Conservation (phyloP, 1,139 yeast species). For the Candida glucosophila region DNA sequence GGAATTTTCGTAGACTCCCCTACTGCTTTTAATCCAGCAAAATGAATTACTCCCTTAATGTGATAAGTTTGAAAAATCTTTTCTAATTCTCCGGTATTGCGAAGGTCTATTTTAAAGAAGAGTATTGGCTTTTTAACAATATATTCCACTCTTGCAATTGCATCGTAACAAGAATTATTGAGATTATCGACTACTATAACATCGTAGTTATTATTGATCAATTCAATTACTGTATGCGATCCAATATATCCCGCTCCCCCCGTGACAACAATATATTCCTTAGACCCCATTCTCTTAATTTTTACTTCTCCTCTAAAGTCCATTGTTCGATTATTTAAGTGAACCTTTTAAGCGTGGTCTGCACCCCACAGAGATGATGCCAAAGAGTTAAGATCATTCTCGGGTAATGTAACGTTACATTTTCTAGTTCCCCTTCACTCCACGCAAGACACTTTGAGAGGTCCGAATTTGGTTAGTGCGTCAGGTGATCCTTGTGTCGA, state of each 20-base stretch:
- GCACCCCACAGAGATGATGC: too few relatives aligned
- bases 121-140: conserved; percentile 44
- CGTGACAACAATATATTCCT: conserved; percentile 53
- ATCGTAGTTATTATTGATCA: conserved; percentile 54
- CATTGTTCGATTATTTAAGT: too few relatives aligned
- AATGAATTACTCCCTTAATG: conserved; percentile 62
- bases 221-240: conserved; percentile 67
- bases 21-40: conserved; percentile 84
- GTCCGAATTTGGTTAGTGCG: too few relatives aligned
- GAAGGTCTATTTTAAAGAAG: conserved; percentile 53
- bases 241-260: conserved; percentile 91
- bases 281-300: conserved; percentile 2
- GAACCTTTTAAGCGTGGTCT: too few relatives aligned
- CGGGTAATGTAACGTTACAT: too few relatives aligned
- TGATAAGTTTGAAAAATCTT: conserved; percentile 42
- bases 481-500: too few relatives aligned
- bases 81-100: conserved; percentile 39
- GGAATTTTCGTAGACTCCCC: conserved; percentile 75
- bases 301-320: too few relatives aligned
- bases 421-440: too few relatives aligned
- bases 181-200: conserved; percentile 70
- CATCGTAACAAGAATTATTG: conserved; percentile 59
- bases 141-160: conserved; percentile 56
- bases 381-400: too few relatives aligned
- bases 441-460: too few relatives aligned